Evolutionary conservation across 2,329 filamentous ascomycete genomes (phyloP).

Genomic region (Fusarium marasasianum): DNA sequence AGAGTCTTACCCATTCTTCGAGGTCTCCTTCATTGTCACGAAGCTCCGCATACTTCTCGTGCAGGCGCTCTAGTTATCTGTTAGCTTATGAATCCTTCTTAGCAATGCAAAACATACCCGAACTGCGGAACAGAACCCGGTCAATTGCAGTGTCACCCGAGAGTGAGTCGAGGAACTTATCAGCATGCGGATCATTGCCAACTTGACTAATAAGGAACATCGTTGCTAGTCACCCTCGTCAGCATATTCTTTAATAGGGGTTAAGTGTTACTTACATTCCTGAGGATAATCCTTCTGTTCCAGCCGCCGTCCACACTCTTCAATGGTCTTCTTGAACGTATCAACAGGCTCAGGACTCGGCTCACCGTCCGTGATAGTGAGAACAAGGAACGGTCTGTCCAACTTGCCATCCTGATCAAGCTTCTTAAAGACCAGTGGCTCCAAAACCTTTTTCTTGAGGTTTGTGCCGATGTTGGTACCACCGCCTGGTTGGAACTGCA

Average conservation of each 20-base stretch:
- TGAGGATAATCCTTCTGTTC: neutral
- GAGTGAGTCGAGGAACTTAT: neutral
- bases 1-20: neutral
- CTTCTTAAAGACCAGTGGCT: neutral
- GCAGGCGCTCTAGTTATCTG: neutral
- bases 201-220: neutral
- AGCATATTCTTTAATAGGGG: fast-evolving
- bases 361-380: neutral
- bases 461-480: neutral
- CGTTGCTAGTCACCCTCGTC: neutral
- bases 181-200: neutral
- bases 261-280: neutral
- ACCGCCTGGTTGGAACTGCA: neutral
- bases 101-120: fast-evolving
- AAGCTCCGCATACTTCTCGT: neutral
- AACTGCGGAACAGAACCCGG: neutral
- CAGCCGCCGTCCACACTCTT: neutral
- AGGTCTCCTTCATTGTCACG: neutral
- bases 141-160: neutral
- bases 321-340: neutral
- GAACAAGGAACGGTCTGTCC: neutral
- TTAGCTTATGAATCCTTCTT: neutral
- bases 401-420: neutral
- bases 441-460: neutral
- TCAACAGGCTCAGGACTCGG: neutral